Base-by-base conservation (phyloP, 768 basidiomycete genomes). In the Pleurotus platypus region DNA sequence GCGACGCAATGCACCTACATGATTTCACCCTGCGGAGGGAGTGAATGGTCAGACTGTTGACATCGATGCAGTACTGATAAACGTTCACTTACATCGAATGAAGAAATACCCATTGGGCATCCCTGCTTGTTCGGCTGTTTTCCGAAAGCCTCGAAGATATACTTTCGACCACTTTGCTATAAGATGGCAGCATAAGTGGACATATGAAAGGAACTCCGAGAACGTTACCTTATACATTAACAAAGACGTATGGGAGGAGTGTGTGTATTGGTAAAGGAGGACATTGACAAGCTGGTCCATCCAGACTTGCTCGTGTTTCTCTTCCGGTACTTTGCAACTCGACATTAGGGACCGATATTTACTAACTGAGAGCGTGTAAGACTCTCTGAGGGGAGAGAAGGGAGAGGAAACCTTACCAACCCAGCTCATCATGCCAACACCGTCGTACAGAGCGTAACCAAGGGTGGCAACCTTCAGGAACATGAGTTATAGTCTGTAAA, bases 291-390 rank as follows among this genome's bases (percentile, higher is more conserved):
- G 15, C 39, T 54, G 51, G 39, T 54, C 51, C 22, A 54, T 40
- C 51, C 51, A 54, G 22, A 54, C 39, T 43, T 54, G 51, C 13
- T 54, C 51, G 26, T 39, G 51, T 40, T 42, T 54, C 22, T 54
- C 38, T 8, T 39, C 11, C 2, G 51, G 51, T 15, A n/a, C 18
- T n/a, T 54, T 42, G 11, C 37, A n/a, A 26, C 38, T 54, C 24
- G n/a, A 22, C 20, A 54, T 18, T 16, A 42, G 22, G n/a, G 22
- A 37, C 51, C 51, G n/a, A 26, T 54, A 54, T 42, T 54, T 54
- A 5, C 35, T 20, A 15, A 54, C 51, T 54, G 15, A 42, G 39
- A 9, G 39, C 4, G 8, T 8, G 27, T 53, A 24, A 42, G 51
- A 39, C 27, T 5, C 5, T 9, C n/a, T 18, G 24, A 18, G n/a